Evolutionary conservation across 495 filamentous ascomycete species (phyloP).

Genomic region (Aspergillus affinis): DNA sequence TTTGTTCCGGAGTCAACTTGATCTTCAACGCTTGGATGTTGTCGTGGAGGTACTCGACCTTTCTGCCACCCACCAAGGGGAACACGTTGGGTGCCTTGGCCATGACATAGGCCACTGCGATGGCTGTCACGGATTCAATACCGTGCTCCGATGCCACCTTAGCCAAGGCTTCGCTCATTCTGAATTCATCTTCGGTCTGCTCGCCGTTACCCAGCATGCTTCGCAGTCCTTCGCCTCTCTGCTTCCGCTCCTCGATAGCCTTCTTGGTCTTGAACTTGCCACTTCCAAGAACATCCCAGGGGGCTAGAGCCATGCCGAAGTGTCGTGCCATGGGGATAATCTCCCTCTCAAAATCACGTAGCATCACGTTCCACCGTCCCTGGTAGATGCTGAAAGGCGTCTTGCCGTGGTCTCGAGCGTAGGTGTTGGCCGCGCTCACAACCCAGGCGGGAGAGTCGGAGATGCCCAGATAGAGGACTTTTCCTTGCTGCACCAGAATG

Average conservation of each 20-base stretch:
- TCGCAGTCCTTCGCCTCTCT: constrained; percentile 27
- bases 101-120: constrained; percentile 71
- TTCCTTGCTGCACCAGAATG: constrained; percentile 54
- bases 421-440: constrained; percentile 58
- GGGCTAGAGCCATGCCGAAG: constrained; percentile 57
- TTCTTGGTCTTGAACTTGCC: constrained; percentile 51
- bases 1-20: constrained; percentile 50
- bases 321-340: constrained; percentile 57
- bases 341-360: constrained; percentile 56
- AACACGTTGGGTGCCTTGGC: constrained; percentile 70
- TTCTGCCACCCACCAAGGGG: constrained; percentile 66
- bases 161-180: constrained; percentile 47
- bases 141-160: constrained; percentile 54
- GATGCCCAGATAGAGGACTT: constrained; percentile 65
- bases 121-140: constrained; percentile 45
- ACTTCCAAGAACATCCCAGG: constrained; percentile 53
- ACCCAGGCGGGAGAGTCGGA: constrained; percentile 64
- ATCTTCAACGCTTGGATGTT: constrained; percentile 59
- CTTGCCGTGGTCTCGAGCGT: constrained; percentile 59
- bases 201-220: constrained; percentile 5
- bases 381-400: constrained; percentile 66
- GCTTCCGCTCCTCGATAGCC: constrained; percentile 31
- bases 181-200: constrained; percentile 40
- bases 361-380: constrained; percentile 58
- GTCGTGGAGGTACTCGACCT: constrained; percentile 57